A percentile compares a stretch with the other conserved stretches of the same genome.
Evolutionary conservation across 2,329 filamentous ascomycete species (phyloP).

Genomic region (Arthrobotrys megalospora): DNA sequence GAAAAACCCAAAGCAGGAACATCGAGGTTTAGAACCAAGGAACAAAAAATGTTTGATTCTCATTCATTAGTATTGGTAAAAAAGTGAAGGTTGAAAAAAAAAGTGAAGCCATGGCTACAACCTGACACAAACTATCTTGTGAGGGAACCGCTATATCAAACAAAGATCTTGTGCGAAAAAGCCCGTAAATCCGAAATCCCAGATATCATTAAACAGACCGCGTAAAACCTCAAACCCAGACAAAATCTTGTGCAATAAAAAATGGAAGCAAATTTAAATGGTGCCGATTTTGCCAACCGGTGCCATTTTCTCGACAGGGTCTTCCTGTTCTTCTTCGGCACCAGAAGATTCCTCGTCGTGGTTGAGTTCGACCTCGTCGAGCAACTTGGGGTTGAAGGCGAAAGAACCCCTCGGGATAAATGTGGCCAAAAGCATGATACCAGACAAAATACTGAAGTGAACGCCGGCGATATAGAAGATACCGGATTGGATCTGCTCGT

Average conservation of each 20-base stretch:
- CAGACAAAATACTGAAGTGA: constrained; percentile 70
- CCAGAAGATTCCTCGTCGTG: constrained; percentile 50
- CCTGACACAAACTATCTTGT: constrained; percentile 23
- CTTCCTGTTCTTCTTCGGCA: constrained; percentile 33
- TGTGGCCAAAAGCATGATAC: constrained; percentile 69
- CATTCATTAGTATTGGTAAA: constrained; percentile 23
- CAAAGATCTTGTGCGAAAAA: constrained; percentile 4
- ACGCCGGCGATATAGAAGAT: constrained; percentile 70
- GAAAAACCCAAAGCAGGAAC: background rate
- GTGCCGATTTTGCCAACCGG: background rate
- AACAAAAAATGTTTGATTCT: background rate
- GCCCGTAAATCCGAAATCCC: background rate
- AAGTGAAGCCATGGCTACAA: constrained; percentile 29
- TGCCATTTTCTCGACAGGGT: constrained; percentile 13
- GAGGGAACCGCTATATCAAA: constrained; percentile 28
- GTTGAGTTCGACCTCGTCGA: constrained; percentile 68
- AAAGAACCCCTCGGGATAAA: constrained; percentile 70
- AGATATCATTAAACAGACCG: constrained; percentile 22
- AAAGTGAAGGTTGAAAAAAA: constrained; percentile 4
- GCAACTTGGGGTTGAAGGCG: constrained; percentile 69
- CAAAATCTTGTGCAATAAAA: background rate
- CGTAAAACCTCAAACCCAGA: background rate
- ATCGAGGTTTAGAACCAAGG: background rate
- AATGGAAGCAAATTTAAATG: background rate
- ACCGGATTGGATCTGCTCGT: constrained; percentile 67